Conservation (phyloP, 2,329 filamentous ascomycete genomes). For the Sclerotinia nivalis region DNA sequence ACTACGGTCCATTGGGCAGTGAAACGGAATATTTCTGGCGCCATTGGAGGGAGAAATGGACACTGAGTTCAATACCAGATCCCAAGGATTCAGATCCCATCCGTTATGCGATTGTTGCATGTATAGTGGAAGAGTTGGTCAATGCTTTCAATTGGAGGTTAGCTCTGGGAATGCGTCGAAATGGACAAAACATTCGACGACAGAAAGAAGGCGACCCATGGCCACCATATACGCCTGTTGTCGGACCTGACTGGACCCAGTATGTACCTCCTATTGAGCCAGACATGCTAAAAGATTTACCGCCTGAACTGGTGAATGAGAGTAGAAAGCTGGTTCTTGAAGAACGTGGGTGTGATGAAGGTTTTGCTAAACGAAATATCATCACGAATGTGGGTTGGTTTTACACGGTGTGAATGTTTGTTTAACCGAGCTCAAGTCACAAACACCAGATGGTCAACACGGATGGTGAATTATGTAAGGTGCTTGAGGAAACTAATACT, state of each 20-base stretch:
- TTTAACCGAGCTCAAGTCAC: background rate
- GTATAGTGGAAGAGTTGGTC: conserved; percentile 5
- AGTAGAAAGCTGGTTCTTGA: background rate
- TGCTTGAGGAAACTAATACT: background rate
- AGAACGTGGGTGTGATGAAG: background rate
- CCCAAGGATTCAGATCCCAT: background rate
- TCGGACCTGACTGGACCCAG: background rate
- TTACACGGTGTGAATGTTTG: background rate
- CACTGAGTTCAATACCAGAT: background rate
- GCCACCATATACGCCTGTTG: background rate
- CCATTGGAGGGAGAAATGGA: background rate
- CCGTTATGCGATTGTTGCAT: conserved; percentile 2
- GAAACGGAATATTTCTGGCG: conserved; percentile 4
- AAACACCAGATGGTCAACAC: background rate
- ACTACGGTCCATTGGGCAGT: background rate
- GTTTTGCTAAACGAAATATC: background rate
- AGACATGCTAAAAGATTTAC: background rate
- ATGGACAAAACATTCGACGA: background rate
- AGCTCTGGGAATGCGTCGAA: background rate
- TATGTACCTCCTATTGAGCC: background rate
- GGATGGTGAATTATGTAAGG: background rate
- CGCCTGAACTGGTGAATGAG: background rate
- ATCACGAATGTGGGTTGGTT: background rate
- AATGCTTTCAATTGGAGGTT: conserved; percentile 14
- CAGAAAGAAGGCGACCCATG: background rate